Evolutionary conservation across 495 filamentous ascomycete species (phyloP), one percentile per base, ranked within the genome.

Genomic region (Neurospora pannonica): DNA sequence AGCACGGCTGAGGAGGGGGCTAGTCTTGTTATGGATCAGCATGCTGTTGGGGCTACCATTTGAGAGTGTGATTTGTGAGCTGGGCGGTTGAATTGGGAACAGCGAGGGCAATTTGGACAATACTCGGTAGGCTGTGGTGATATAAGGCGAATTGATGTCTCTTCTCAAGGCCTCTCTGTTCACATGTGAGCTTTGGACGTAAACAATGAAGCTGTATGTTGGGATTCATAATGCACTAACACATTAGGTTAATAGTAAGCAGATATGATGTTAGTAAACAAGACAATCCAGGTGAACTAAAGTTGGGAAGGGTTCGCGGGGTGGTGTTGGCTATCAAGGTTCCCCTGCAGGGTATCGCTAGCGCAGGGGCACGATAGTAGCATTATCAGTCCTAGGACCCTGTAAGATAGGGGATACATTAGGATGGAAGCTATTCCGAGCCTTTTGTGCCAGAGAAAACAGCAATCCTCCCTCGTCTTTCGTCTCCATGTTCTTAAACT

Each of bases 1-100:
- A 76, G 81, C 60, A 80, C 75, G 43, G 75, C 72, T 0, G 79
- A 82, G 71, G 77, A 76, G 38, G 78, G 72, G 0, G 75, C 79
- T 9, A 78, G 76, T 40, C 75, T 80, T 37, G 79, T 80, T 17
- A 42, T 81, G 31, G 77, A 75, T 54, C 42, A 46, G 13, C 38
- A 76, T 37, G 74, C 77, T 3, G 78, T 73, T 28, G 78, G 78
- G 11, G 74, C 78, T 9, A 79, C 78, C 19, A 79, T 78, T 72
- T 78, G 74, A 54, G 15, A 38, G 15, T 24, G 72, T 38, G 24
- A 2, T 24, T 37, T 19, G 15, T 40, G 40, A 24, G 24, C 39
- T 17, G 1, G 40, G 36, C 24, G 31, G 24, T 9, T 19, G 28
- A 3, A 17, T 40, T 17, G n/a, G 36, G 15, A 10, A 38, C 7